A percentile compares a stretch with the other conserved stretches of the same genome.
These are phyloP conservation scores for Ophiostoma sp. DNA, from an alignment of 2,329 filamentous ascomycete species.

Conservation along the genomic window DNA sequence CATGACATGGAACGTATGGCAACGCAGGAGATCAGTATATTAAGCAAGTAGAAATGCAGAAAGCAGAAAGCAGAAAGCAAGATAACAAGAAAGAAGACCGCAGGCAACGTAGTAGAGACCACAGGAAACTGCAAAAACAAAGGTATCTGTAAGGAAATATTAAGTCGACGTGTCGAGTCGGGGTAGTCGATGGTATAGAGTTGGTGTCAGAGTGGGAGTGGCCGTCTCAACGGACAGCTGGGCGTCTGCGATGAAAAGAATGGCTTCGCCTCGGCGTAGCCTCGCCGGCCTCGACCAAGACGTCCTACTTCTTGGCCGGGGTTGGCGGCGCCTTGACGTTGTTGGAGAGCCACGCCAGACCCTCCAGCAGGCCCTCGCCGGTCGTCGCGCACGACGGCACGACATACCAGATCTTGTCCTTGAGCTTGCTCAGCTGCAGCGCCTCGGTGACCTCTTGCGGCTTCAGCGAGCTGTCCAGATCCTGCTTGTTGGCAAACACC, in stretches of 20 bases:
- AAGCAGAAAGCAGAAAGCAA: neutral
- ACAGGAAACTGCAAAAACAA: conserved; percentile 11
- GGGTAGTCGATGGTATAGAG: neutral
- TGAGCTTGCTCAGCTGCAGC: conserved; percentile 69
- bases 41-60: neutral
- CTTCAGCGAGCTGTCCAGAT: conserved; percentile 76
- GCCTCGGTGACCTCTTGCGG: conserved; percentile 74
- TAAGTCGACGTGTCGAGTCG: neutral
- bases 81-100: neutral
- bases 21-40: neutral
- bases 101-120: neutral
- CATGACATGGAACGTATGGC: neutral
- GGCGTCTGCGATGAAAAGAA: neutral
- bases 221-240: neutral
- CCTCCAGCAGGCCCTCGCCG: conserved; percentile 75
- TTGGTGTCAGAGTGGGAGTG: neutral
- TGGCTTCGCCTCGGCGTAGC: neutral
- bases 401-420: conserved; percentile 81
- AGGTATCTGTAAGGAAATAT: conserved; percentile 17
- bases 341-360: conserved; percentile 76
- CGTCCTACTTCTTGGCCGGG: conserved; percentile 49
- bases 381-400: conserved; percentile 77
- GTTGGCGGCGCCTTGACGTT: conserved; percentile 66
- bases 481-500: conserved; percentile 99
- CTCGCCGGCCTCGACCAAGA: neutral